A percentile compares a stretch with the other conserved stretches of the same genome.
These are phyloP conservation scores for Pseudopithomyces maydicus DNA, from an alignment of 2,329 filamentous ascomycete genomes.

Conservation along the genomic window DNA sequence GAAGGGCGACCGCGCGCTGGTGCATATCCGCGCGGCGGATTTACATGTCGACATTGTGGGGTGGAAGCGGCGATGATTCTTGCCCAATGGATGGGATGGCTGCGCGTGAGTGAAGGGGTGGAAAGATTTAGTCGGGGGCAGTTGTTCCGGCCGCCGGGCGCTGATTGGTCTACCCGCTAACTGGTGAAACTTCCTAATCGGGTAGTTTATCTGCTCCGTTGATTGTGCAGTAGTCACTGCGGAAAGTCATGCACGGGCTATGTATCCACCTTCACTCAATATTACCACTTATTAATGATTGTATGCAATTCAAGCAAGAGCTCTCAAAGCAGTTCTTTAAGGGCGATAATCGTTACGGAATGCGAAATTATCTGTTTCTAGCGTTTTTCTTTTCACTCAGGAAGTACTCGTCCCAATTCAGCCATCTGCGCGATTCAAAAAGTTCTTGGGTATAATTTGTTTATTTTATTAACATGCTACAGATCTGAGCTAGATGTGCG, in stretches of 20 bases:
- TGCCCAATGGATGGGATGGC: slow-evolving; percentile 14
- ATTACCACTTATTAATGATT: no score
- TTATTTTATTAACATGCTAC: neutral
- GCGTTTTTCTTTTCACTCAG: no score
- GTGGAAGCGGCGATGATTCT: slow-evolving; percentile 12
- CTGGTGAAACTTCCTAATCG: neutral
- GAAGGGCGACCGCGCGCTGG: slow-evolving; percentile 16
- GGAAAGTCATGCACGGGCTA: no score
- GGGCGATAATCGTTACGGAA: no score
- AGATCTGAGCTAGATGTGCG: neutral
- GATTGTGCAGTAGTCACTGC: neutral
- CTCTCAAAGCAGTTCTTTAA: no score
- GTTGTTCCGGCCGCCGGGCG: slow-evolving; percentile 27
- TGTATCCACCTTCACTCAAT: no score
- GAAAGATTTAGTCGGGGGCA: slow-evolving; percentile 29
- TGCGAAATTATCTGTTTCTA: no score
- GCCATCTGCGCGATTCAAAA: no score
- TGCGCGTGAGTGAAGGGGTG: slow-evolving; percentile 17
- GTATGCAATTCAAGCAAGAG: no score
- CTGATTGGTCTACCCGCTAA: slow-evolving; percentile 14
- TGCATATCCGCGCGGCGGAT: slow-evolving; percentile 31
- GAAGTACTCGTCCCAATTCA: no score
- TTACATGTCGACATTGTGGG: slow-evolving; percentile 42
- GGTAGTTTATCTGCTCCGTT: neutral
- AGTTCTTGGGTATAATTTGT: slow-evolving; percentile 10